Evolutionary conservation across 208 protist genomes (phyloP), one percentile per base, ranked within the genome.

Genomic region (Acanthamoeba royreba): DNA sequence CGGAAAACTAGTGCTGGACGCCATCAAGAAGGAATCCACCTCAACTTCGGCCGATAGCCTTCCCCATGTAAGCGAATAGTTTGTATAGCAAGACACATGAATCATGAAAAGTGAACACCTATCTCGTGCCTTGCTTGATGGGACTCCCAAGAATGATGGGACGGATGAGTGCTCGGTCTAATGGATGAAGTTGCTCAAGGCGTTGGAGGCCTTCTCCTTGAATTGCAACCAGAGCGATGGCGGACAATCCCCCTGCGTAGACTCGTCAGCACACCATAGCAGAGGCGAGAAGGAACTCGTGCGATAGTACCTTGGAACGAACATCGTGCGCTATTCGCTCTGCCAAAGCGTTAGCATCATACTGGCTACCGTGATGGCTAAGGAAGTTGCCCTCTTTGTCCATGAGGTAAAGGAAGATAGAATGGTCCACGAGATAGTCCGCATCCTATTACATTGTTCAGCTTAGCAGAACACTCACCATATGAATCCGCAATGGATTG

Each of bases 381-480:
- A 91, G 22, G 25, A 91, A 91, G 22, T 66, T 35, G 55, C 85
- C 85, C 15, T 91, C 85, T 25, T 91, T 91, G 38, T 91, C 85
- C 47, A 91, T 63, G 31, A 91, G 85, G 53, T 91, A 91, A 19
- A 91, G 43, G 85, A 91, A 91, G 52, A 91, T 91, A 4, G 85
- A 91, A 33, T 91, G 85, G 28, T 91, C 85, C 49, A 91, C 85
- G 9, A 91, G 53, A 40, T 91, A 91, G 49, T 91, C 85, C 55
- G 61, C 85, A 28, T 91, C 85, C 85, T 86, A 8, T 11, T n/a
- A n/a, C n/a, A n/a, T n/a, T n/a, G n/a, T n/a, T n/a, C n/a, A n/a
- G n/a, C n/a, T n/a, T n/a, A n/a, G n/a, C n/a, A n/a, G n/a, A n/a
- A n/a, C n/a, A n/a, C n/a, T n/a, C n/a, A n/a, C n/a, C n/a, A n/a